Conservation (phyloP, 257 asterid genomes). For the Jaltomata sinuosa region DNA sequence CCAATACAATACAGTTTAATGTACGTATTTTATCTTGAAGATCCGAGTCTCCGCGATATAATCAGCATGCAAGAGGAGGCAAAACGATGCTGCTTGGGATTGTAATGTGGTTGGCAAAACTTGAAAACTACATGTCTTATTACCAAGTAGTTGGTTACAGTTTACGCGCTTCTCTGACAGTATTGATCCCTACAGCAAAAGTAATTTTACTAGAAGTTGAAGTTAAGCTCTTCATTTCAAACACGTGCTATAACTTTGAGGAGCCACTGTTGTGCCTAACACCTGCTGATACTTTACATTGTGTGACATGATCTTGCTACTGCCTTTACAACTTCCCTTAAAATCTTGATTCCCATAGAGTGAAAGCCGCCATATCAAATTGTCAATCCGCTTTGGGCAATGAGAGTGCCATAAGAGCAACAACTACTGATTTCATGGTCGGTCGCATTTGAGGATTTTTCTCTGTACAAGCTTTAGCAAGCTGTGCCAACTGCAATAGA, state of each 20-base stretch:
- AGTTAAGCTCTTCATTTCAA: neutral
- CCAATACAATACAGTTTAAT: neutral
- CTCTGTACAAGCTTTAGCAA: slow-evolving; percentile 75
- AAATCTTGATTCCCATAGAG: slow-evolving; percentile 63
- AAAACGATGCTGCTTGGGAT: neutral
- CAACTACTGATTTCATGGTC: slow-evolving; percentile 78
- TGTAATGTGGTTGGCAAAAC: no score
- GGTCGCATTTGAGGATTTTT: slow-evolving; percentile 78
- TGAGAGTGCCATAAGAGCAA: slow-evolving; percentile 76
- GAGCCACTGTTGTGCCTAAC: neutral
- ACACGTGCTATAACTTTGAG: neutral
- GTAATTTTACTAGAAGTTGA: neutral
- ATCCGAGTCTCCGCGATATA: neutral
- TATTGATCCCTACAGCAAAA: neutral
- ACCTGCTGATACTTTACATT: neutral
- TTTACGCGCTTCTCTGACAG: neutral
- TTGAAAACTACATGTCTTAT: no score
- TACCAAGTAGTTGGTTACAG: no score
- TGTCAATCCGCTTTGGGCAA: slow-evolving; percentile 79
- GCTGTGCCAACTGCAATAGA: slow-evolving; percentile 53
- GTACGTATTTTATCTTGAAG: neutral
- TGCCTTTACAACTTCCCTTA: slow-evolving; percentile 62
- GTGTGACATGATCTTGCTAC: neutral
- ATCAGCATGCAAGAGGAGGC: neutral
- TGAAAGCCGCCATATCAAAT: slow-evolving; percentile 21